Base-by-base conservation (phyloP, 495 filamentous ascomycete genomes). In the Usnea hakonensis region DNA sequence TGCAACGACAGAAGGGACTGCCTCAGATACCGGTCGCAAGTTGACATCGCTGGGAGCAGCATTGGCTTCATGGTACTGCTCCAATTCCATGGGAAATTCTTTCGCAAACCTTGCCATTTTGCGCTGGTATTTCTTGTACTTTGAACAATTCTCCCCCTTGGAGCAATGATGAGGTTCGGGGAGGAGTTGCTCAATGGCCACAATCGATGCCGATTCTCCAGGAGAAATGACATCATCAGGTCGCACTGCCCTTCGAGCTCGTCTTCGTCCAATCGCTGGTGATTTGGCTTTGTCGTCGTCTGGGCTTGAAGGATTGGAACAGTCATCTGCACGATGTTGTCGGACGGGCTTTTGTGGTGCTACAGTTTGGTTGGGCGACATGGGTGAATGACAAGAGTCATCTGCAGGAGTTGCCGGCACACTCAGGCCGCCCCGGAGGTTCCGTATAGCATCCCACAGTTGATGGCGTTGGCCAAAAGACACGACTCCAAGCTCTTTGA, bases 401-500 rank as follows among this genome's bases (percentile, higher is more conserved):
- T 65, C 66, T 36, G 65, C 61, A 21, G 82, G 79, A 21, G 82
- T 84, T 11, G 80, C 74, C 0, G 78, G 77, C 61, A 75, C 70
- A n/a, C 80, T 81, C 58, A 83, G 81, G n/a, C 76, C 79, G 63
- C 84, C 82, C 46, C 87, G 80, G 16, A 96, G 81, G 11, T 78
- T 73, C 66, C 87, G 81, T 60, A 97, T 95, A 64, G 88, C 87
- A 65, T 84, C 84, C 91, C 95, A 96, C 0, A 98, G 68, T 63
- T 81, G 83, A 57, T 90, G 90, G 26, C 94, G 84, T 65, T 93
- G 90, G 19, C 94, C 94, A 74, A 97, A 97, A 0, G 94, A 97
- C n/a, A 80, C 75, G 63, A 98, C 95, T 26, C 88, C 88, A 7
- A 97, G 85, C 74, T 98, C 94, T 69, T 91, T 91, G n/a, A 98